A percentile compares a stretch with the other conserved stretches of the same genome.
Evolutionary conservation across 257 asterid species (phyloP).

Genomic region (Striga asiatica): DNA sequence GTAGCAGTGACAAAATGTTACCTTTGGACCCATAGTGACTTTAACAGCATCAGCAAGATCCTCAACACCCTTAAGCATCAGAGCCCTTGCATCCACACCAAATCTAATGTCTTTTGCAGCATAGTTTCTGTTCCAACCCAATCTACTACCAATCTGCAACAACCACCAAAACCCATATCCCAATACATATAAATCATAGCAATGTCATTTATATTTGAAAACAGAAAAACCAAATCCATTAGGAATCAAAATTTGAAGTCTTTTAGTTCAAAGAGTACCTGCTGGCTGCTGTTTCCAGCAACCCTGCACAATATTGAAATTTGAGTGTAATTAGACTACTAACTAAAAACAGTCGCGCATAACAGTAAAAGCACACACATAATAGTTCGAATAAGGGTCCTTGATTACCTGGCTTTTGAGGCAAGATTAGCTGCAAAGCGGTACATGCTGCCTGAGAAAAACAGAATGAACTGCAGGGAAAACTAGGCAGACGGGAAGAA

Average conservation of each 20-base stretch:
- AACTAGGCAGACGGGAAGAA: background rate
- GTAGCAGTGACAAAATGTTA: conserved; percentile 2
- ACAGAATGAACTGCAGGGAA: background rate
- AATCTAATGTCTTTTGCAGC: conserved; percentile 87
- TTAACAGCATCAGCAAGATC: conserved; percentile 89
- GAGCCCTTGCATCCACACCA: conserved; percentile 83
- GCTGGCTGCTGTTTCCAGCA: conserved; percentile 48
- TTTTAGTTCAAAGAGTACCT: conserved; percentile 23
- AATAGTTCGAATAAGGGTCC: background rate
- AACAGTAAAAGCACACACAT: background rate
- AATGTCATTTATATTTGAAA: background rate
- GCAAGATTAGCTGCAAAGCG: conserved; percentile 83
- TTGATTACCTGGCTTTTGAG: conserved; percentile 45
- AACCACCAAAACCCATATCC: conserved; percentile 13
- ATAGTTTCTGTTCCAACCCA: conserved; percentile 66
- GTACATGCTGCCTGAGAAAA: conserved; percentile 34
- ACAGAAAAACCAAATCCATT: too few species aligned
- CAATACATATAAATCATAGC: background rate
- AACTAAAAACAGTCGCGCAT: background rate
- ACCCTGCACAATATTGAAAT: conserved; percentile 29
- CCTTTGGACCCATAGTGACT: conserved; percentile 99
- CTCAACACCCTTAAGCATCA: conserved; percentile 92
- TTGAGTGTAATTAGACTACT: background rate
- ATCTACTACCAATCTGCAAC: conserved; percentile 47
- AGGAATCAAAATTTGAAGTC: background rate